phyloP scores from a whole-genome alignment of 2,329 filamentous ascomycete genomes.

The Fusarium heterosporum region DNA sequence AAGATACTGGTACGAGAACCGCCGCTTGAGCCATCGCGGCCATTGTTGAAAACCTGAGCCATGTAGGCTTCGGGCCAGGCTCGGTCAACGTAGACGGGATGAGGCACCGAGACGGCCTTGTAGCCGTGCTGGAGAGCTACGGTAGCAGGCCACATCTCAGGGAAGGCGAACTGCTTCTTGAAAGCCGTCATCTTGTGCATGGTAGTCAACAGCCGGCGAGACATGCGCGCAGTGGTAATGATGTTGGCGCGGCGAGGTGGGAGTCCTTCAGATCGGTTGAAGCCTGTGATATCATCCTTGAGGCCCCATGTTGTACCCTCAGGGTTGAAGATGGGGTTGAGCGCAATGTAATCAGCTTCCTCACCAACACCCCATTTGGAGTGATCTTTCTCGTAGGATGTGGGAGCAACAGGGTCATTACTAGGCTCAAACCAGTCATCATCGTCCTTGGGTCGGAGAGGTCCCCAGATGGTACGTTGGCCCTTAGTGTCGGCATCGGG shows the following conservation, averaged over 20 bases:
- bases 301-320: constrained; percentile 87
- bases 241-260: constrained; percentile 84
- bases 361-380: constrained; percentile 90
- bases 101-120: constrained; percentile 91
- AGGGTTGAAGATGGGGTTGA: constrained; percentile 93
- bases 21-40: constrained; percentile 79
- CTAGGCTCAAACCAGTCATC: constrained; percentile 79
- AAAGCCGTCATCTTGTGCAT: constrained; percentile 93
- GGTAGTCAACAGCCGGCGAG: constrained; percentile 78
- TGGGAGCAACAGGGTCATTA: constrained; percentile 79
- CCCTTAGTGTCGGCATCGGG: constrained; percentile 49
- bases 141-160: constrained; percentile 95
- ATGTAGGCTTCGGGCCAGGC: constrained; percentile 85
- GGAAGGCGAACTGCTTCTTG: constrained; percentile 89
- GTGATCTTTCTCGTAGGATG: constrained; percentile 78
- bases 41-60: constrained; percentile 83
- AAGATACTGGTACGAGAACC: constrained; percentile 79
- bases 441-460: constrained; percentile 74
- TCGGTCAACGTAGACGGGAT: constrained; percentile 88
- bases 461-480: constrained; percentile 82
- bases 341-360: constrained; percentile 89
- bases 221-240: constrained; percentile 88
- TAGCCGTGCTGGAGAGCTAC: constrained; percentile 90
- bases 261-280: constrained; percentile 71
- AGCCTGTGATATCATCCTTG: constrained; percentile 84